Evolutionary conservation across 1,284 basidiomycete species (phyloP).

Genomic region (Ganoderma lingzhi): DNA sequence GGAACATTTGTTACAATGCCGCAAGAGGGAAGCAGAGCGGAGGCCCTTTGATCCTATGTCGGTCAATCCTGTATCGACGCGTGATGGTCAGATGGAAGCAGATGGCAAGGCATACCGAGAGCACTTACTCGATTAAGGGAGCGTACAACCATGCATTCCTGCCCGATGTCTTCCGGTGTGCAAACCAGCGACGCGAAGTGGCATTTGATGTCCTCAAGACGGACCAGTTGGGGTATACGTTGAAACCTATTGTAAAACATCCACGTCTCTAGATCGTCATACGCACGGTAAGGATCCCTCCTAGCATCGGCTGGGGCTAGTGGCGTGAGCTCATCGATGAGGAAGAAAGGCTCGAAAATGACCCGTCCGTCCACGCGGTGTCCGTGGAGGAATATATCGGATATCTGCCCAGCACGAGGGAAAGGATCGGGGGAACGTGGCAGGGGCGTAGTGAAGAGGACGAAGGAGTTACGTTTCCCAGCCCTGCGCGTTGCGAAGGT

Average conservation of each 20-base stretch:
- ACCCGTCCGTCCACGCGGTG: neutral
- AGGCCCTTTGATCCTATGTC: too few species aligned
- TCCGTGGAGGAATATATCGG: slow-evolving; percentile 13
- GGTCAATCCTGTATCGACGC: neutral
- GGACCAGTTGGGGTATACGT: neutral
- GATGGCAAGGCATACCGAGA: neutral
- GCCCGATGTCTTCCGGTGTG: neutral
- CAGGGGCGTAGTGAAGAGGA: neutral
- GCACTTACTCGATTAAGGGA: neutral
- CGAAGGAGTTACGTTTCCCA: slow-evolving; percentile 6
- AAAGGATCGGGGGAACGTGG: neutral
- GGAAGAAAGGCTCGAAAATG: slow-evolving; percentile 14
- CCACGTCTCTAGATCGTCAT: neutral
- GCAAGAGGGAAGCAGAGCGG: too few species aligned
- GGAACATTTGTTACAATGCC: too few species aligned
- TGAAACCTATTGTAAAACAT: neutral
- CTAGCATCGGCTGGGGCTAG: neutral
- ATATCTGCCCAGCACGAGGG: slow-evolving; percentile 12
- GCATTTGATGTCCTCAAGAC: neutral
- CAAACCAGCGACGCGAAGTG: neutral
- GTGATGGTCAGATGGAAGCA: neutral
- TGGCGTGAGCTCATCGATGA: slow-evolving; percentile 4
- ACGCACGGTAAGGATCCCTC: slow-evolving; percentile 12
- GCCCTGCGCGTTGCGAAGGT: neutral
- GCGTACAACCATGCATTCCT: neutral